These are phyloP conservation scores for Pythium scleroteichum DNA, from an alignment of 352 stramenopile species.

Conservation along the genomic window DNA sequence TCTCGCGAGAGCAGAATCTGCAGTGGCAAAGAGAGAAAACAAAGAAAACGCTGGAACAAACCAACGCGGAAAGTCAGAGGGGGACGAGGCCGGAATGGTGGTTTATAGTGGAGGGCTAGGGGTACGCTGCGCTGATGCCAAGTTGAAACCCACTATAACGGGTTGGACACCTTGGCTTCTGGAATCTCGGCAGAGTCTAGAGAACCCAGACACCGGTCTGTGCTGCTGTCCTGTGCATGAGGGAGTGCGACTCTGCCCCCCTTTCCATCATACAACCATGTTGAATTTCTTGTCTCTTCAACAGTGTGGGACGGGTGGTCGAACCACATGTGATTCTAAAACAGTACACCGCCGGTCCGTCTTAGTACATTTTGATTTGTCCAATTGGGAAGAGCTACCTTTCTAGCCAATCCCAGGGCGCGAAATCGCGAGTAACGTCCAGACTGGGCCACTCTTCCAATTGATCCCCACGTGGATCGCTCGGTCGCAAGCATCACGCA, in stretches of 20 bases:
- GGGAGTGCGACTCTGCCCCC: constrained; percentile 11
- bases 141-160: not conserved
- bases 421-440: constrained; percentile 9
- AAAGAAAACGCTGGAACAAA: constrained; percentile 12
- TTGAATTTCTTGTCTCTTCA: not conserved
- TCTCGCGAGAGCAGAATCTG: not conserved
- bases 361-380: no score
- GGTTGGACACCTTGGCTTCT: not conserved
- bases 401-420: constrained; percentile 16
- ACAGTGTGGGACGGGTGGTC: constrained; percentile 5
- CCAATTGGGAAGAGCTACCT: not conserved
- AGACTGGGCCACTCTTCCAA: constrained; percentile 8
- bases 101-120: not conserved
- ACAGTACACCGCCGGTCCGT: no score
- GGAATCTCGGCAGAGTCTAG: not conserved
- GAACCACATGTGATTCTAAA: not conserved
- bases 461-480: constrained; percentile 23
- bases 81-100: not conserved
- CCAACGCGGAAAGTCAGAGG: not conserved
- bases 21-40: not conserved
- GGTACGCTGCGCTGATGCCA: not conserved
- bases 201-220: not conserved
- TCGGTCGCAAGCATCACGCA: constrained; percentile 16
- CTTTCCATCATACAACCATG: not conserved
- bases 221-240: not conserved